Evolutionary conservation across 2,329 filamentous ascomycete genomes (phyloP).

Genomic region (Ophiostoma ips): DNA sequence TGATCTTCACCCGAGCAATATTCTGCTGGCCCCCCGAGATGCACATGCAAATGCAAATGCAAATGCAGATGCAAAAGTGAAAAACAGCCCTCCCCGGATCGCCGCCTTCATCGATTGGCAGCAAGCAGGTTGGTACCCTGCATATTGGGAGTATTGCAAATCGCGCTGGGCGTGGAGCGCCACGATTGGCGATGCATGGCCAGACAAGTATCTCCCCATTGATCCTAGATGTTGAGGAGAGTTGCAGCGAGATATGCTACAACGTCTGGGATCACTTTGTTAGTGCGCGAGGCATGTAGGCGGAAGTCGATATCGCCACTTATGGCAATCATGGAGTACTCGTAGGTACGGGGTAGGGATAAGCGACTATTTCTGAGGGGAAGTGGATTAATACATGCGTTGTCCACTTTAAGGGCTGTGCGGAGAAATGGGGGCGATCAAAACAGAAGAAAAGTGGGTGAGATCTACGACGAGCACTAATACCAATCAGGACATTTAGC

Average conservation of each 20-base stretch:
- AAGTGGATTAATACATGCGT: too few relatives aligned
- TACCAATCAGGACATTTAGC: too few relatives aligned
- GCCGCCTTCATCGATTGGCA: not conserved
- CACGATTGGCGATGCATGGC: not conserved
- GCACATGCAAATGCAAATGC: too few relatives aligned
- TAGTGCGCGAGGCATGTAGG: not conserved
- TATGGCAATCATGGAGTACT: too few relatives aligned
- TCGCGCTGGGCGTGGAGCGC: not conserved
- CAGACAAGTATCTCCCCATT: not conserved
- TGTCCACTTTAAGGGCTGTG: too few relatives aligned
- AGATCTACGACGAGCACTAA: too few relatives aligned
- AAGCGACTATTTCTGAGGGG: too few relatives aligned
- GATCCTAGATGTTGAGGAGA: not conserved
- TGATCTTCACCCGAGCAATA: not conserved
- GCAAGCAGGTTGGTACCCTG: not conserved
- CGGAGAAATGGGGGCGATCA: too few relatives aligned
- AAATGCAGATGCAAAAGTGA: too few relatives aligned
- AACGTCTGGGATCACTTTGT: not conserved
- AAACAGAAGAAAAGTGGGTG: too few relatives aligned
- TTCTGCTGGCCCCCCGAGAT: not conserved
- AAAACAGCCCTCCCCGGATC: not conserved
- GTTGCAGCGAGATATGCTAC: not conserved
- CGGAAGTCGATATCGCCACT: too few relatives aligned
- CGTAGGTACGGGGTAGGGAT: too few relatives aligned
- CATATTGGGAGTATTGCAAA: not conserved